Evolutionary conservation across 768 basidiomycete species (phyloP).

Genomic region (Lactarius tabidus): DNA sequence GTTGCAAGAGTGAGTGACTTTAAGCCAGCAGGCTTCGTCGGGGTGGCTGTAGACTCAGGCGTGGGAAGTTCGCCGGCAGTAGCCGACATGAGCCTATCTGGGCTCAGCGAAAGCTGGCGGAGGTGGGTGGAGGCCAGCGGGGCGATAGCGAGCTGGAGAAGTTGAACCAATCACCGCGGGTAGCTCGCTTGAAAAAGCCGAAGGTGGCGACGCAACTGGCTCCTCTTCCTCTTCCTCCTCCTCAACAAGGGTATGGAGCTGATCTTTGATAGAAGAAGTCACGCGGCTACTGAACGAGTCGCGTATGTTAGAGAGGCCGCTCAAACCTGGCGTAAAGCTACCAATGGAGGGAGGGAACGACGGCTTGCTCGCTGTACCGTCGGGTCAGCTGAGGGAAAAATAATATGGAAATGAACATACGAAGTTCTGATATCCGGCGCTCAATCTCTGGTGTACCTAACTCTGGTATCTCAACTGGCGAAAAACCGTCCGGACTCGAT

Average conservation of each 20-base stretch:
- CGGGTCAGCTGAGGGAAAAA: background rate
- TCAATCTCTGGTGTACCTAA: constrained; percentile 56
- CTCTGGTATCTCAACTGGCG: constrained; percentile 83
- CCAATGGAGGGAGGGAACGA: constrained; percentile 47
- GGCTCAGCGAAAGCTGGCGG: constrained; percentile 67
- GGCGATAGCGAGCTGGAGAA: constrained; percentile 51
- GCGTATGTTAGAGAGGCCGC: constrained; percentile 54
- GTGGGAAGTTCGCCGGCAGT: constrained; percentile 27
- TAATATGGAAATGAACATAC: constrained; percentile 43
- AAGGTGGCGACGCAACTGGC: constrained; percentile 39
- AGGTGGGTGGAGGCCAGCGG: no score
- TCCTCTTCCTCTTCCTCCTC: constrained; percentile 89
- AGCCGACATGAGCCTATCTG: constrained; percentile 42
- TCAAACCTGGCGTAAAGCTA: constrained; percentile 40
- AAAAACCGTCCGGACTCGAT: constrained; percentile 56
- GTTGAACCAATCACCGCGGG: constrained; percentile 27
- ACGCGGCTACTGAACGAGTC: constrained; percentile 78
- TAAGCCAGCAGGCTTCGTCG: constrained; percentile 46
- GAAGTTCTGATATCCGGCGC: constrained; percentile 57
- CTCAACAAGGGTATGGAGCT: no score
- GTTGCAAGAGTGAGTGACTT: constrained; percentile 49
- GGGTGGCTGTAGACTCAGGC: constrained; percentile 48
- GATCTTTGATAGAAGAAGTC: constrained; percentile 66
- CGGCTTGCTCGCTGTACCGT: no score
- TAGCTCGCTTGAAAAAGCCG: constrained; percentile 28